Base-by-base conservation (phyloP, 129 eudicot species). In the Saposhnikovia divaricata region DNA sequence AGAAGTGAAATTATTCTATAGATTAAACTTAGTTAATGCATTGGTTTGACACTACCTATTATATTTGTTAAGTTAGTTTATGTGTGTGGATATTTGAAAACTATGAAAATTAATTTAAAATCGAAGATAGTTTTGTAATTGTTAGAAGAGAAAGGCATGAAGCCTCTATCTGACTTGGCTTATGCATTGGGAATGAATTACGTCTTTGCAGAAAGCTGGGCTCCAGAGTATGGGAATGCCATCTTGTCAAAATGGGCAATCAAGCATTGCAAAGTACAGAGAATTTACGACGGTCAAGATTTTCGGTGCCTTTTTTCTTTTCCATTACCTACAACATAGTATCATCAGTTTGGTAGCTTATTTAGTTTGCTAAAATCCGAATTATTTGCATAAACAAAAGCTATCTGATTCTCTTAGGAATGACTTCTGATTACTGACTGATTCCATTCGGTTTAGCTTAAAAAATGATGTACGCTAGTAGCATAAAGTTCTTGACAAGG, bases 141-240 rank as follows among this genome's bases (percentile, higher is more conserved):
- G n/a, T n/a, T n/a, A n/a, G 98, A 94, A 80, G 98, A 90, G 79
- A 90, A 85, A 43, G 79, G 80, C n/a, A 94, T 91, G 97, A 87
- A 72, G 81, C 98, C 98, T 5, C 82, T 94, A 39, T 90, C 96
- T 1, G 97, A 90, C 83, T 80, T 94, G 88, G 98, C 98, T 75
- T 77, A 80, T 74, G 97, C 91, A 1, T 80, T 94, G 7, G 98
- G 98, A 75, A 94, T 94, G 98, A 87, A 87, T 51, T 91, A 89
- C 65, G 96, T 86, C 72, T 94, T 94, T 82, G 98, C 98, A n/a
- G n/a, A n/a, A n/a, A n/a, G n/a, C n/a, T n/a, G n/a, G n/a, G n/a
- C n/a, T n/a, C n/a, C n/a, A n/a, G 97, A 94, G 77, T 94, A 87
- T 61, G 98, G 98, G 39, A 94, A 94, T 44, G 98, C 98, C 42